A percentile compares a stretch with the other conserved stretches of the same genome.
These are phyloP conservation scores for Tulasnella calospora DNA, from an alignment of 768 basidiomycete species.

Conservation along the genomic window DNA sequence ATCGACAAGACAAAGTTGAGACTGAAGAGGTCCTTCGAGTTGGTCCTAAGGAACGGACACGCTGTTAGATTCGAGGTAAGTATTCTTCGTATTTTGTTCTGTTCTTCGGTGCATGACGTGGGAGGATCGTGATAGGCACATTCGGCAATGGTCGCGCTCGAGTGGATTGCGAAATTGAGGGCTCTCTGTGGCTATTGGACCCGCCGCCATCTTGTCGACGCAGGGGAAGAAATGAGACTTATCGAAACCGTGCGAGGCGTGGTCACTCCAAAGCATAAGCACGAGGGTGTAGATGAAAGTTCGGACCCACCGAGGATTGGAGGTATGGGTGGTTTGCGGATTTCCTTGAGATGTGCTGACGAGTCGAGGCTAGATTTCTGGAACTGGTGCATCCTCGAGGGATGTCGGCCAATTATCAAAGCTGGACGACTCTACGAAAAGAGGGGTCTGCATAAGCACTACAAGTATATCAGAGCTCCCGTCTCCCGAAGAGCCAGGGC, in stretches of 20 bases:
- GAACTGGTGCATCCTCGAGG: constrained; percentile 82
- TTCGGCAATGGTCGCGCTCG: constrained; percentile 59
- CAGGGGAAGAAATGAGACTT: constrained; percentile 69
- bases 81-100: neutral
- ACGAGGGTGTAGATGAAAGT: neutral
- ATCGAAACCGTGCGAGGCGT: constrained; percentile 37
- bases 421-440: constrained; percentile 69
- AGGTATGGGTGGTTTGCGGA: neutral
- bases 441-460: constrained; percentile 67
- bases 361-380: constrained; percentile 58
- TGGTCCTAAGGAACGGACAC: constrained; percentile 62
- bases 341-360: constrained; percentile 30
- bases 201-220: constrained; percentile 66
- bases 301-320: constrained; percentile 6
- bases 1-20: constrained; percentile 46
- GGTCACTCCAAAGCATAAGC: constrained; percentile 12
- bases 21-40: constrained; percentile 70
- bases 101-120: neutral
- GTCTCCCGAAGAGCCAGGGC: neutral
- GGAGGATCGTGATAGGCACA: constrained; percentile 47
- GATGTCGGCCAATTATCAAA: constrained; percentile 69
- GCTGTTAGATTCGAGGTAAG: constrained; percentile 75
- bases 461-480: constrained; percentile 52
- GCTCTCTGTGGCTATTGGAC: constrained; percentile 75
- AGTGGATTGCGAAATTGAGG: constrained; percentile 79